phyloP scores from a whole-genome alignment of 352 stramenopile genomes.

The Phytophthora quininea region DNA sequence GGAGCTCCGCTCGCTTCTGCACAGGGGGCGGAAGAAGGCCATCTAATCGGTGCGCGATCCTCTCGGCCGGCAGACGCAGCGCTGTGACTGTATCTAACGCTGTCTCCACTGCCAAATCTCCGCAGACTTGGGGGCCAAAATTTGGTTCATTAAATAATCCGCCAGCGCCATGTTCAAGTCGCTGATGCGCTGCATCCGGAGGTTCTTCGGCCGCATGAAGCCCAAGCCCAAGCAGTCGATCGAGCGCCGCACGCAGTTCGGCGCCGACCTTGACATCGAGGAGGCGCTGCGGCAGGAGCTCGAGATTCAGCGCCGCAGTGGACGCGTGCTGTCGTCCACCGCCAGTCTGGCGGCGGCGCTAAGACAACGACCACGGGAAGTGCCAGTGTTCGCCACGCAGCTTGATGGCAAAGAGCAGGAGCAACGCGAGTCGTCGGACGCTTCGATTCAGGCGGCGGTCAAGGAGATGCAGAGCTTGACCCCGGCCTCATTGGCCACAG shows the following conservation, averaged over 20 bases:
- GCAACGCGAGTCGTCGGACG: conserved; percentile 25
- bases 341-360: conserved; percentile 47
- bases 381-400: conserved; percentile 41
- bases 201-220: conserved; percentile 37
- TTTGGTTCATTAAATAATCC: neutral
- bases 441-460: conserved; percentile 24
- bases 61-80: neutral
- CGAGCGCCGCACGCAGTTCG: conserved; percentile 28
- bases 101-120: conserved; percentile 6
- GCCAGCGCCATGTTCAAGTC: conserved; percentile 37
- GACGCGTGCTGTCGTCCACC: conserved; percentile 42
- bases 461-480: conserved; percentile 44
- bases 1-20: conserved; percentile 14
- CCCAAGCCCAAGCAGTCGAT: conserved; percentile 24
- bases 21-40: conserved; percentile 27
- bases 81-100: neutral
- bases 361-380: conserved; percentile 32
- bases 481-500: conserved; percentile 30
- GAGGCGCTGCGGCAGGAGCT: conserved; percentile 39
- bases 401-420: conserved; percentile 31
- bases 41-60: conserved; percentile 27
- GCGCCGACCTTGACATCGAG: conserved; percentile 47
- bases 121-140: conserved; percentile 12
- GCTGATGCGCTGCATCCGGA: conserved; percentile 42
- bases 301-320: conserved; percentile 40